A percentile compares a stretch with the other conserved stretches of the same genome.
Conservation (phyloP, 306 rosid species). For the Morella rubra region DNA sequence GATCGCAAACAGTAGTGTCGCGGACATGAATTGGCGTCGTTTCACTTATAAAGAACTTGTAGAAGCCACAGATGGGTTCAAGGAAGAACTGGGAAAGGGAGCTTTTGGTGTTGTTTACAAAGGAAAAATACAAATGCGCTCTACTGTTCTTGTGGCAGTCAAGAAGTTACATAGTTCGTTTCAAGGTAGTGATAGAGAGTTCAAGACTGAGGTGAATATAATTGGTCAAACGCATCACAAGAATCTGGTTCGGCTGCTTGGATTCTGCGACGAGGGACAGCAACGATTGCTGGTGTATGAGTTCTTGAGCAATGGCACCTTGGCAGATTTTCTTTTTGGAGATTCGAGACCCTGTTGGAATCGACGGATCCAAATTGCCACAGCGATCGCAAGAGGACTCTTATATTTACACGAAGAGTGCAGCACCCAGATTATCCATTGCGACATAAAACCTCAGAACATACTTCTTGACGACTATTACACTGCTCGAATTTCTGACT, state of each 20-base stretch:
- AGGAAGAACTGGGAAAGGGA: conserved; percentile 40
- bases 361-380: conserved; percentile 20
- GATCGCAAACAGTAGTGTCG: neutral
- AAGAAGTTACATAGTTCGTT: conserved; percentile 21
- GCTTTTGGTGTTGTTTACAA: conserved; percentile 41
- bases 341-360: conserved; percentile 32
- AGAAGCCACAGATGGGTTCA: conserved; percentile 35
- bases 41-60: conserved; percentile 35
- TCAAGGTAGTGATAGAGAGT: conserved; percentile 28
- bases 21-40: conserved; percentile 19
- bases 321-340: conserved; percentile 27
- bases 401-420: conserved; percentile 48
- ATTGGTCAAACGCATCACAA: conserved; percentile 40
- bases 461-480: conserved; percentile 35
- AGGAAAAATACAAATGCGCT: conserved; percentile 12
- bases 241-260: conserved; percentile 28
- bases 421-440: conserved; percentile 39
- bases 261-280: conserved; percentile 25
- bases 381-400: conserved; percentile 31
- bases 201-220: conserved; percentile 24
- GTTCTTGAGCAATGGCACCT: conserved; percentile 30
- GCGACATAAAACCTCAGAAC: conserved; percentile 56
- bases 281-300: conserved; percentile 30
- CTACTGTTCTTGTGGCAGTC: conserved; percentile 19
- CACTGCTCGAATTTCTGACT: conserved; percentile 34